Conservation (phyloP, 2,329 filamentous ascomycete species). For the Colletotrichum sp. region DNA sequence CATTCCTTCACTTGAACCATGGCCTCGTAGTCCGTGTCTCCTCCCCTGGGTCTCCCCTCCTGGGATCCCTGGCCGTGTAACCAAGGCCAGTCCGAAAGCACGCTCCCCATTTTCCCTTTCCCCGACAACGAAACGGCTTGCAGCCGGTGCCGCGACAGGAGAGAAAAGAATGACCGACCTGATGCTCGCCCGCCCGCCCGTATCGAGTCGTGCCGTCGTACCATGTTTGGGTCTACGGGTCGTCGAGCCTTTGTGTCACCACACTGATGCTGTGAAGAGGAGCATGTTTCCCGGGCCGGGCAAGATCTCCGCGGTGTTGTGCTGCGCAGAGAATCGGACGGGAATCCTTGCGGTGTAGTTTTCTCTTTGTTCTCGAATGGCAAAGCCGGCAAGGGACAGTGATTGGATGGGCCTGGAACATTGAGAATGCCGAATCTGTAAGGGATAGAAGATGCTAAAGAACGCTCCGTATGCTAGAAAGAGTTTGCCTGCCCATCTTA, state of each 20-base stretch:
- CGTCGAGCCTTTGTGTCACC: not conserved
- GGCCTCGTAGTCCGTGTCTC: not conserved
- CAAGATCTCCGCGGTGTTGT: not conserved
- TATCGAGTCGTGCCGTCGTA: constrained; percentile 1
- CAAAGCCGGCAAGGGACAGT: not conserved
- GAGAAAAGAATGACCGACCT: not conserved
- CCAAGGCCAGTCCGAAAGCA: not conserved
- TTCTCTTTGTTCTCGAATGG: not conserved
- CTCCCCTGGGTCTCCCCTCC: not conserved
- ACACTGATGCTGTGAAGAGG: not conserved
- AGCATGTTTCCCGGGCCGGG: not conserved
- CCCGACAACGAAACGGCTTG: not conserved
- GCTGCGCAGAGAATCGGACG: not conserved
- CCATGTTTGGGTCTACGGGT: not conserved
- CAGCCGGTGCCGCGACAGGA: not conserved
- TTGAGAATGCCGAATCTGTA: not conserved
- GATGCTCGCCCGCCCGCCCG: not conserved
- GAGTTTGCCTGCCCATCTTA: not conserved
- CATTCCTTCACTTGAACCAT: not conserved
- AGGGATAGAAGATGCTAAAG: not conserved
- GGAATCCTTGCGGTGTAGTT: not conserved
- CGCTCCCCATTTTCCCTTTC: not conserved
- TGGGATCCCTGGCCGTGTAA: not conserved
- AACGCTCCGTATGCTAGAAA: constrained; percentile 2
- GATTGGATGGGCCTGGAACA: not conserved